Evolutionary conservation across 1,284 basidiomycete species (phyloP), one percentile per base, ranked within the genome.

Genomic region (Xerocomus cyaneibrunnescens): DNA sequence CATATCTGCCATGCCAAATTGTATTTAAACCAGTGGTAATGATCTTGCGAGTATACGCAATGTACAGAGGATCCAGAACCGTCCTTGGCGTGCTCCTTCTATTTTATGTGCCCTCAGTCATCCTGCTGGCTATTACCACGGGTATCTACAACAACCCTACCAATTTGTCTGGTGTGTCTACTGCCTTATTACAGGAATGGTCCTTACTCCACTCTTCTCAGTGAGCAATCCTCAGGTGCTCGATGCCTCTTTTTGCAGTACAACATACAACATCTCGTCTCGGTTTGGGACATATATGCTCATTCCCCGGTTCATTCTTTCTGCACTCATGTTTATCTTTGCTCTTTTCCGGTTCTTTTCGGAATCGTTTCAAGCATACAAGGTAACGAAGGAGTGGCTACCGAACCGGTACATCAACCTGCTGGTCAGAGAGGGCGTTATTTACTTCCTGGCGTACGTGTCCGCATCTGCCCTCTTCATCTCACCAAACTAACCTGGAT

Each of bases 11-110:
- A 13, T 4, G 21, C 13, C 23, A 12, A 34, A 40, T 21, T 5
- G 2, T 27, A 3, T 28, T 22, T 27, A 9, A 37, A 17, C 19
- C 8, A 50, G 49, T 45, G 14, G 25, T 46, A n/a, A 42, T 56
- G 54, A 45, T 45, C 21, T 19, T 44, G n/a, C 47, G 55, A 31
- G 7, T 51, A 38, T 28, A 45, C 9, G 31, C 27, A 36, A 42
- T 35, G 35, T 54, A 45, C 36, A 27, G 13, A 22, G n/a, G 37
- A 4, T 50, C 43, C 14, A 38, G 16, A 25, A 21, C 22, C 6
- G 17, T 50, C 10, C 30, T 46, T 5, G 41, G 30, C 7, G 14
- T 39, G 12, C 36, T 46, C 10, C 30, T 50, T 17, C 10, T 27
- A 12, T 39, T 39, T 17, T 50, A 47, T 17, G 8, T 34, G 9